Conservation (phyloP, 2,329 filamentous ascomycete species). For the Pseudocercospora musae region DNA sequence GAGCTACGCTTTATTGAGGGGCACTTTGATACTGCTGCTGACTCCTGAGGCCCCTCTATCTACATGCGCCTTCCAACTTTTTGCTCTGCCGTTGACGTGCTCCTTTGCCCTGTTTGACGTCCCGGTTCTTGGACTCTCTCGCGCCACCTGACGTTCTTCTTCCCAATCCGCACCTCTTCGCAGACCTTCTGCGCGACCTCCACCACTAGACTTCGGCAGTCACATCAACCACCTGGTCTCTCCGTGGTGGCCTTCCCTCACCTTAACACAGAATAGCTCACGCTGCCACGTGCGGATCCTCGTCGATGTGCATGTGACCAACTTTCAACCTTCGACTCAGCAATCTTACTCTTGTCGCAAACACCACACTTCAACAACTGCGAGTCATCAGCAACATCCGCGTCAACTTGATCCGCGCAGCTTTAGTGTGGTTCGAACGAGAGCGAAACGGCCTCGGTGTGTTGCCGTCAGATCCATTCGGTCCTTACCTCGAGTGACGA, state of each 20-base stretch:
- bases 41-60: constrained; percentile 8
- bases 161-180: background rate
- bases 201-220: background rate
- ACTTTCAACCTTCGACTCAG: constrained; percentile 9
- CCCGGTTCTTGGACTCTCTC: constrained; percentile 5
- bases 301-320: constrained; percentile 18
- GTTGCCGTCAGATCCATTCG: constrained; percentile 22
- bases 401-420: constrained; percentile 8
- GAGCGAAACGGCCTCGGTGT: constrained; percentile 6
- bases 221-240: background rate
- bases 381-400: constrained; percentile 13
- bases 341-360: constrained; percentile 15
- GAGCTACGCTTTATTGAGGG: constrained; percentile 8
- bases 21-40: constrained; percentile 3
- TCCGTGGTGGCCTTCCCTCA: background rate
- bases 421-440: constrained; percentile 7
- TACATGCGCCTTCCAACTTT: constrained; percentile 6
- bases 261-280: constrained; percentile 10
- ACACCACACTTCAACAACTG: constrained; percentile 10
- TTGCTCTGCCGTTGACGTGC: constrained; percentile 1
- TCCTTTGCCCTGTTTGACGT: constrained; percentile 6
- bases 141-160: background rate
- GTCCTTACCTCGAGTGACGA: constrained; percentile 31
- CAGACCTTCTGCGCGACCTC: background rate
- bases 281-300: constrained; percentile 16